These are phyloP conservation scores for Trichoderma gracile DNA, from an alignment of 2,329 filamentous ascomycete species.

Conservation along the genomic window DNA sequence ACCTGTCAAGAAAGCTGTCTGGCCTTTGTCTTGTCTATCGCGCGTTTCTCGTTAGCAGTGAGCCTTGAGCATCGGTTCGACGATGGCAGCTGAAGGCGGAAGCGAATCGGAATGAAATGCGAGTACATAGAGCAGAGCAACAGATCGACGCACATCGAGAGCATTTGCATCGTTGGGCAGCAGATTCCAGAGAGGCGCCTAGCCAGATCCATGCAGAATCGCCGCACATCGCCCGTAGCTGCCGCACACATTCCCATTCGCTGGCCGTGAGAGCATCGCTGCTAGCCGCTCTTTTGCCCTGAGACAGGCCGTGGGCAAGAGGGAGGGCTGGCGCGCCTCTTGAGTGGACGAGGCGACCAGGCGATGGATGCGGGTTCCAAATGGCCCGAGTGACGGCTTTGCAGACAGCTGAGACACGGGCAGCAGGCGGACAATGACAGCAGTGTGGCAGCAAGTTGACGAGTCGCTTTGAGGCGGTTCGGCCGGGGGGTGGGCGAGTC, in stretches of 20 bases:
- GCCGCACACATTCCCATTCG: not conserved
- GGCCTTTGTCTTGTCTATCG: not conserved
- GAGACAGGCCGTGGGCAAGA: constrained; percentile 21
- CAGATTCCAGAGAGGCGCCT: not conserved
- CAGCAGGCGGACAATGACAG: not conserved
- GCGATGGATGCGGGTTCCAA: constrained; percentile 20
- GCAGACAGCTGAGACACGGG: constrained; percentile 17
- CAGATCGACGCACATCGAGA: constrained; percentile 5
- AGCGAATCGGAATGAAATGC: constrained; percentile 18
- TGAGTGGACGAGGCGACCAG: constrained; percentile 8
- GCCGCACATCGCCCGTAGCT: not conserved
- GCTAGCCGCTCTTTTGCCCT: constrained; percentile 13
- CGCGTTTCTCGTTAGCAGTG: not conserved
- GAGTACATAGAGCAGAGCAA: not conserved
- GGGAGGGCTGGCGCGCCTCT: constrained; percentile 18
- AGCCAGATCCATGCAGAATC: not conserved
- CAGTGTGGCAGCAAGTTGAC: not conserved
- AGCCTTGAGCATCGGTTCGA: not conserved
- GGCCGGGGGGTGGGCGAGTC: not conserved
- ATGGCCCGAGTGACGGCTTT: not conserved
- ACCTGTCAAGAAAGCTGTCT: not conserved
- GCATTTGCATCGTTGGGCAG: not conserved
- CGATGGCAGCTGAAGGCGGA: not conserved
- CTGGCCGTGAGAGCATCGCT: constrained; percentile 6
- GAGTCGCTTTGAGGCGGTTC: constrained; percentile 15